These are phyloP conservation scores for Rutstroemia sydowiana DNA, from an alignment of 2,329 filamentous ascomycete species.

Conservation along the genomic window DNA sequence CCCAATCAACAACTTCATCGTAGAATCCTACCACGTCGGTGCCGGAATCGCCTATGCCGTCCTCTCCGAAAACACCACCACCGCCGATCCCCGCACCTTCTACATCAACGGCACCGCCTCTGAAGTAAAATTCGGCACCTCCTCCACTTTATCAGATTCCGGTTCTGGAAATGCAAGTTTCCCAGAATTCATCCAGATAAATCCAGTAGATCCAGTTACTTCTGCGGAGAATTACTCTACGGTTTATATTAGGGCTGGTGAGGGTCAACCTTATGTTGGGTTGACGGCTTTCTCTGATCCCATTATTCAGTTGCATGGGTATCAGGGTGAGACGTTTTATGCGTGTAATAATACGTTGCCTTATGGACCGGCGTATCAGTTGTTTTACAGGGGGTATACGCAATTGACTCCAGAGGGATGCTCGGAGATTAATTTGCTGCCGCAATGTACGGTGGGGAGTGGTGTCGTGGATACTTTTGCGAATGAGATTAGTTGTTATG, in stretches of 20 bases:
- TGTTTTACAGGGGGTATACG: conserved; percentile 35
- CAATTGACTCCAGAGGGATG: conserved; percentile 34
- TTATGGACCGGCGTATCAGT: conserved; percentile 35
- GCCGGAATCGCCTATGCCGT: conserved; percentile 36
- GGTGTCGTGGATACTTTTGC: conserved; percentile 36
- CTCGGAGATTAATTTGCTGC: conserved; percentile 36
- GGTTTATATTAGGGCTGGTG: conserved; percentile 33
- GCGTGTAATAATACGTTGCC: conserved; percentile 37
- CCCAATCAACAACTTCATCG: conserved; percentile 35
- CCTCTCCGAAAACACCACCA: conserved; percentile 22
- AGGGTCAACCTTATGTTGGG: conserved; percentile 32
- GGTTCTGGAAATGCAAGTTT: conserved; percentile 29
- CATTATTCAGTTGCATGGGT: conserved; percentile 25
- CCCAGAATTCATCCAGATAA: conserved; percentile 33
- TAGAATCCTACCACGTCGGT: conserved; percentile 38
- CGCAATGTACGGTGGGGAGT: conserved; percentile 36
- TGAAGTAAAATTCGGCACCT: conserved; percentile 28
- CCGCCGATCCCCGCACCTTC: conserved; percentile 32
- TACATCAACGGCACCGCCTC: conserved; percentile 43
- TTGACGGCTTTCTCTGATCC: conserved; percentile 32
- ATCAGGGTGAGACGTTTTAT: conserved; percentile 31
- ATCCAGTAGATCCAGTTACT: conserved; percentile 19
- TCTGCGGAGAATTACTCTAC: conserved; percentile 20
- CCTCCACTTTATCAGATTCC: conserved; percentile 36
- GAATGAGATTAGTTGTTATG: conserved; percentile 34